These are phyloP conservation scores for Pseudocercospora vitis DNA, from an alignment of 2,329 filamentous ascomycete genomes.

Conservation along the genomic window DNA sequence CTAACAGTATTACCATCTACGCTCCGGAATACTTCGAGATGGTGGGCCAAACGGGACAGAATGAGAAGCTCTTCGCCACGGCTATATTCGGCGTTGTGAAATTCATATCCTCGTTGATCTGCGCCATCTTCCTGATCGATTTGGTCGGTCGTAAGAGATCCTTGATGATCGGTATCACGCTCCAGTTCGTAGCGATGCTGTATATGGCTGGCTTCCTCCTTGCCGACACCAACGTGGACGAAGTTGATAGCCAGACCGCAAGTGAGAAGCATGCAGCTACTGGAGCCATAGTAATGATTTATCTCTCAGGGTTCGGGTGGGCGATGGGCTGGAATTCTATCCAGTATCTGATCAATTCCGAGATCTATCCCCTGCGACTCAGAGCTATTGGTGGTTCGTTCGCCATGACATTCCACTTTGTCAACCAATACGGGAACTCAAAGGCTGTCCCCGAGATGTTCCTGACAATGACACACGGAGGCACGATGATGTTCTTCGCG, in stretches of 20 bases:
- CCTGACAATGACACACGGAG: slow-evolving; percentile 57
- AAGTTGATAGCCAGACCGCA: slow-evolving; percentile 50
- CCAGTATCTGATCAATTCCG: slow-evolving; percentile 76
- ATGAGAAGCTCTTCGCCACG: slow-evolving; percentile 70
- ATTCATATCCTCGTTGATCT: slow-evolving; percentile 64
- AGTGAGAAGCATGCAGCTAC: slow-evolving; percentile 59
- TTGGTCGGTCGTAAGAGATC: slow-evolving; percentile 70
- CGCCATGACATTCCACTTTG: slow-evolving; percentile 75
- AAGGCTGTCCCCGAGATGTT: slow-evolving; percentile 75
- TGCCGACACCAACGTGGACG: slow-evolving; percentile 59
- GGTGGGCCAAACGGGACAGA: slow-evolving; percentile 66
- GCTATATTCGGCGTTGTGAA: slow-evolving; percentile 77
- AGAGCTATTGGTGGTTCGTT: slow-evolving; percentile 69
- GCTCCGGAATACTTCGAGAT: slow-evolving; percentile 71
- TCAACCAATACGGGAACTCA: slow-evolving; percentile 68
- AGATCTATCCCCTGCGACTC: slow-evolving; percentile 73
- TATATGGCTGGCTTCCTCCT: slow-evolving; percentile 58
- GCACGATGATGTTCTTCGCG: slow-evolving; percentile 76
- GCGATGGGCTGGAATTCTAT: slow-evolving; percentile 52
- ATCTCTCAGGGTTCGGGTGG: slow-evolving; percentile 66
- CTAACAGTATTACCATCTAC: slow-evolving; percentile 72
- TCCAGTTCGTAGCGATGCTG: slow-evolving; percentile 48
- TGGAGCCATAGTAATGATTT: slow-evolving; percentile 57
- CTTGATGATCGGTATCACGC: slow-evolving; percentile 44
- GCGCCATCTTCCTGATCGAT: slow-evolving; percentile 76